Conservation (phyloP, 208 protist species). For the Wallacemonas collosoma region DNA sequence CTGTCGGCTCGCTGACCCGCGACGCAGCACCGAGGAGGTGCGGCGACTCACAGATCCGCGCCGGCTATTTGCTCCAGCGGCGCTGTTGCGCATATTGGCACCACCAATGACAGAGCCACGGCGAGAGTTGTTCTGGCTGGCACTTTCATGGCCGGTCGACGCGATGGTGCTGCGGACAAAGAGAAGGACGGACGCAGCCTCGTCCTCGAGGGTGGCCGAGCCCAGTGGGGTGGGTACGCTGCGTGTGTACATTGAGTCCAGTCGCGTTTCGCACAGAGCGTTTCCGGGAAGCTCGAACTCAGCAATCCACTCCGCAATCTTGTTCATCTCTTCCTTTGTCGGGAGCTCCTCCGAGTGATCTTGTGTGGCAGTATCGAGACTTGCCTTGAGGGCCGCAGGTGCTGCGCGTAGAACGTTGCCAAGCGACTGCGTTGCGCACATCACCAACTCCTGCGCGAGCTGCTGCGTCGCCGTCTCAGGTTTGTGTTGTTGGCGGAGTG, state of each 20-base stretch:
- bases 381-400: slow-evolving; percentile 4
- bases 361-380: slow-evolving; percentile 3
- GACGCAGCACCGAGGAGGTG: neutral
- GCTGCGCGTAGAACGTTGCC: slow-evolving; percentile 1
- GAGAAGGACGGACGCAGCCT: neutral
- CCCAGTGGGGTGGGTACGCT: neutral
- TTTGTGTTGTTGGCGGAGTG: neutral
- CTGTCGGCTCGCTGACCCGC: slow-evolving; percentile 1
- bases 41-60: neutral
- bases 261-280: slow-evolving; percentile 14
- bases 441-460: neutral
- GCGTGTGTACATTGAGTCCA: slow-evolving; percentile 19
- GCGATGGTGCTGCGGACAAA: slow-evolving; percentile 14
- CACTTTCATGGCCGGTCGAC: neutral
- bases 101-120: neutral
- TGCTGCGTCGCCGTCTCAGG: neutral
- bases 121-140: slow-evolving; percentile 1
- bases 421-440: slow-evolving; percentile 9
- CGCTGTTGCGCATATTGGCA: neutral
- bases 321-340: slow-evolving; percentile 26
- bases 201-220: neutral
- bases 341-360: slow-evolving; percentile 11
- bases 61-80: neutral
- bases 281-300: slow-evolving; percentile 29
- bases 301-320: slow-evolving; percentile 45